Evolutionary conservation across 2,329 filamentous ascomycete species (phyloP).

Genomic region (Aspergillus fijiensis): DNA sequence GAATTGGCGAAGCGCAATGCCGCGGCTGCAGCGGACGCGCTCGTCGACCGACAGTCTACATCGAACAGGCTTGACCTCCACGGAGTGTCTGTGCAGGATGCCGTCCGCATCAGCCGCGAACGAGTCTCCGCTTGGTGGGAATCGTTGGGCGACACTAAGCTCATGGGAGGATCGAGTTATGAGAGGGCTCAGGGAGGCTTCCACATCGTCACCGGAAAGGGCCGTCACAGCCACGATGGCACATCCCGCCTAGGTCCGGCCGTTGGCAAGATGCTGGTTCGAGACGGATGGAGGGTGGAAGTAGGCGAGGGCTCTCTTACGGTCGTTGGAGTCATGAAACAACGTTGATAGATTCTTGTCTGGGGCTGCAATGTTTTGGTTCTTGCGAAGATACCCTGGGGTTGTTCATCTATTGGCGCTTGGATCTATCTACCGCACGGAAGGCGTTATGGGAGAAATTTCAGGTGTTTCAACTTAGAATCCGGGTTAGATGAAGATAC

Average conservation of each 20-base stretch:
- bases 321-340: slow-evolving; percentile 59
- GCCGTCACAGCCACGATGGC: slow-evolving; percentile 74
- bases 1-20: slow-evolving; percentile 58
- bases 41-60: slow-evolving; percentile 68
- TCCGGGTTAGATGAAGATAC: background rate
- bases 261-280: slow-evolving; percentile 71
- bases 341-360: slow-evolving; percentile 19
- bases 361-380: background rate
- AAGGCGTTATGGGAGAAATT: background rate
- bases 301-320: slow-evolving; percentile 68
- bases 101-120: slow-evolving; percentile 71
- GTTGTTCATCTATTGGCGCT: background rate
- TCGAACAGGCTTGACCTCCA: slow-evolving; percentile 71
- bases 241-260: slow-evolving; percentile 73
- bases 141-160: slow-evolving; percentile 63
- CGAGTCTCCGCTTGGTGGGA: slow-evolving; percentile 75
- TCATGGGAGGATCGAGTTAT: slow-evolving; percentile 43
- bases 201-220: slow-evolving; percentile 77
- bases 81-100: slow-evolving; percentile 77
- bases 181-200: slow-evolving; percentile 57
- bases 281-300: slow-evolving; percentile 81
- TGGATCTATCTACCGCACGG: background rate
- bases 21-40: slow-evolving; percentile 66
- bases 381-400: slow-evolving; percentile 20
- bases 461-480: background rate